phyloP scores from a whole-genome alignment of 2,329 filamentous ascomycete species.

The Aspergillus sp. region DNA sequence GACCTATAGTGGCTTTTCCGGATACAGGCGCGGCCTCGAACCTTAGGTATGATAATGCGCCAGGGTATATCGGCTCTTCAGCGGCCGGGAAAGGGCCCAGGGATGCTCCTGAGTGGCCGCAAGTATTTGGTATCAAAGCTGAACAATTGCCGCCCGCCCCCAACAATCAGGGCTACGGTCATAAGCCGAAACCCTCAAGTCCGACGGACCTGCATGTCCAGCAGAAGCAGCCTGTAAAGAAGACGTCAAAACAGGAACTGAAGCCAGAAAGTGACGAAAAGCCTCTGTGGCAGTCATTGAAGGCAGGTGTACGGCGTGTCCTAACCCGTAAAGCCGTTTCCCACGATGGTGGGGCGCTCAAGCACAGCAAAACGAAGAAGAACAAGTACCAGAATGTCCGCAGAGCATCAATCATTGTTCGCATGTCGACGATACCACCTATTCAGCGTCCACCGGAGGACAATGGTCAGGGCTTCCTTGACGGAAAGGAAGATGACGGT shows the following conservation, averaged over 20 bases:
- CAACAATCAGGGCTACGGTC: neutral
- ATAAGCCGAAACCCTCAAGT: neutral
- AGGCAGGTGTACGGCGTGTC: constrained; percentile 4
- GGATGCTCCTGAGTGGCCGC: neutral
- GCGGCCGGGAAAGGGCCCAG: neutral
- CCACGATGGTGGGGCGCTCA: neutral
- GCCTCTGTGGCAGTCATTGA: constrained; percentile 1
- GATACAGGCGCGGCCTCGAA: neutral
- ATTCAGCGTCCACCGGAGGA: neutral
- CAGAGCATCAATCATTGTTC: constrained; percentile 6
- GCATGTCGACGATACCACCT: neutral
- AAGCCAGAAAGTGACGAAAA: neutral
- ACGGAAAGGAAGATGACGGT: neutral
- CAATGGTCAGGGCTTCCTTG: neutral
- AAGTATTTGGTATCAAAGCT: neutral
- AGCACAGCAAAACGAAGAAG: neutral
- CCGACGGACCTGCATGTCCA: neutral
- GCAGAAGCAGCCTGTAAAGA: constrained; percentile 1
- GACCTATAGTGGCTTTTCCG: neutral
- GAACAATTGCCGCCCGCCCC: neutral
- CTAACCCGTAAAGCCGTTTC: constrained; percentile 5
- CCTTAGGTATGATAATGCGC: neutral
- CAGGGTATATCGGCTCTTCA: neutral
- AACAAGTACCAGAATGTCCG: neutral
- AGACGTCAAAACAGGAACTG: neutral